Base-by-base conservation (phyloP, 1,284 basidiomycete species). In the Irpex sp. region DNA sequence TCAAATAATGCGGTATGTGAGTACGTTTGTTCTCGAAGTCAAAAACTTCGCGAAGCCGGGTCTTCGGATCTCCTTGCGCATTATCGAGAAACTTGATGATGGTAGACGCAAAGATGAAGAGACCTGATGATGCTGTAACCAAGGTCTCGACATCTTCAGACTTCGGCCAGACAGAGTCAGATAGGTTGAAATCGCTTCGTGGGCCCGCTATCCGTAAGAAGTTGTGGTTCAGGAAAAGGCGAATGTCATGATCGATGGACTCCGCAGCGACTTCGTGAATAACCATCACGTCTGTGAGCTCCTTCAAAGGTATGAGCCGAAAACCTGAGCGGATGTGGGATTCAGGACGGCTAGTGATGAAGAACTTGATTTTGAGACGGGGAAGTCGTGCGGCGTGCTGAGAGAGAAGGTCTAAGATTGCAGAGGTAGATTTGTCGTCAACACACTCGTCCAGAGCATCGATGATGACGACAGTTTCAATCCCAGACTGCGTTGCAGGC, bases 361-460 rank as follows among this genome's bases (percentile, higher is more conserved):
- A 37, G 39, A 73, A 67, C 19, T 13, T n/a, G 36, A 70, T 36
- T 0, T 57, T 33, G 60, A 17, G 5, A 3, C 19, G 7, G 66
- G 61, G 9, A 26, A 11, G 19, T 11, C 8, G 8, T 35, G 33
- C 11, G 5, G 50, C 9, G 17, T 69, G 61, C 0, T 64, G 43
- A 2, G 61, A 55, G 6, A 71, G 46, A 19, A 69, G 64, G 1
- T 61, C 65, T 11, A 68, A 69, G 8, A 61, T 62, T 1, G 68
- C 33, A 7, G 63, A 61, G 6, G 8, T 35, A 2, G 33, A 35
- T 35, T 35, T 35, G 13, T 63, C 47, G 53, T 72, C 68, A 8
- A 63, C 59, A 61, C 72, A 72, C 62, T 74, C 72, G 59, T 75
- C 72, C 6, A 70, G 60, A 7, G 66, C 69, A 61, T 71, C 69